Evolutionary conservation across 2,329 filamentous ascomycete genomes (phyloP).

Genomic region (Aspergillus brunneoviolaceus): DNA sequence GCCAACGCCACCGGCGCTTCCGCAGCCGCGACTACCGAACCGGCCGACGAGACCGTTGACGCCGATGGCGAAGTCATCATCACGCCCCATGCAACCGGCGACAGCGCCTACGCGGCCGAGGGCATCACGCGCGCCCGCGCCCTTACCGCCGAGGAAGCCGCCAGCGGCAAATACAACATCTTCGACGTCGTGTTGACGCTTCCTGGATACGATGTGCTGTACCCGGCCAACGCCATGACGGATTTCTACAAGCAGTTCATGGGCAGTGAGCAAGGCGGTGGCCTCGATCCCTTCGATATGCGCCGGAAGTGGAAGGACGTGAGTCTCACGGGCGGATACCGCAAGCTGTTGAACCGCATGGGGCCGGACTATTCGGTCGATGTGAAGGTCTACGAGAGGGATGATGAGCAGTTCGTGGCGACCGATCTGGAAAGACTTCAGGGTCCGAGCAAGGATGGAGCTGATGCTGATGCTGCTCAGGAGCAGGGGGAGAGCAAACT

Average conservation of each 20-base stretch:
- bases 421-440: conserved; percentile 77
- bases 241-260: conserved; percentile 85
- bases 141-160: conserved; percentile 74
- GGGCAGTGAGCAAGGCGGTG: conserved; percentile 72
- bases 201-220: conserved; percentile 87
- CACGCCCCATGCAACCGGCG: conserved; percentile 55
- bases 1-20: conserved; percentile 20
- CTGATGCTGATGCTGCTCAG: conserved; percentile 4
- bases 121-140: conserved; percentile 68
- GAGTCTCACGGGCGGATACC: conserved; percentile 83
- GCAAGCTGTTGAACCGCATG: conserved; percentile 76
- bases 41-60: conserved; percentile 40
- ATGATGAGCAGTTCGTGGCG: conserved; percentile 79
- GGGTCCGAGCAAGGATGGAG: conserved; percentile 33
- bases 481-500: conserved; percentile 49
- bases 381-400: conserved; percentile 63
- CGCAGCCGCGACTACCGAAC: conserved; percentile 26
- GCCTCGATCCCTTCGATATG: conserved; percentile 82
- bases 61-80: conserved; percentile 67
- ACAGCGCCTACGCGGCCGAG: conserved; percentile 54
- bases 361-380: conserved; percentile 63
- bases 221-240: conserved; percentile 81
- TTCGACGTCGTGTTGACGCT: conserved; percentile 87
- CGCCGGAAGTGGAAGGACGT: conserved; percentile 80
- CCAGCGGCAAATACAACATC: conserved; percentile 73